These are phyloP conservation scores for Cardamine resedifolia DNA, from an alignment of 345 rosid species.

Conservation along the genomic window DNA sequence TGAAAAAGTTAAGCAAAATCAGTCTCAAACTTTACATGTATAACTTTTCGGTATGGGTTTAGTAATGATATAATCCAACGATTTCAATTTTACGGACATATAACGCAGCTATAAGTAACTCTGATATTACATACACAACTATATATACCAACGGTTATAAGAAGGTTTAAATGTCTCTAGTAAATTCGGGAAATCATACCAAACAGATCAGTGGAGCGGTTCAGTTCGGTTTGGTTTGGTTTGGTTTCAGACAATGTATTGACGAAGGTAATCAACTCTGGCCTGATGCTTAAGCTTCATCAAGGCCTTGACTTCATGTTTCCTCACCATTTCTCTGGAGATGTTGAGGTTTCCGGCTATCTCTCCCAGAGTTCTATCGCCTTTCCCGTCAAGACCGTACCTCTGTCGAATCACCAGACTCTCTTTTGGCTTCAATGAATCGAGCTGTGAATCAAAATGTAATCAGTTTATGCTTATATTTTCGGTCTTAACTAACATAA, in stretches of 20 bases:
- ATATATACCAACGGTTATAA: conserved; percentile 27
- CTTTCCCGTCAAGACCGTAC: conserved; percentile 94
- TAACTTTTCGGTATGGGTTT: conserved; percentile 24
- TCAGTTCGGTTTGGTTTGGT: neutral
- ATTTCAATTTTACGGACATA: neutral
- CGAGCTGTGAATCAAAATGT: conserved; percentile 52
- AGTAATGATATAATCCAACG: conserved; percentile 28
- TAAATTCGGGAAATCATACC: neutral
- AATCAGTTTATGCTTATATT: neutral
- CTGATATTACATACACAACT: conserved; percentile 31
- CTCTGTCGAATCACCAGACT: conserved; percentile 89
- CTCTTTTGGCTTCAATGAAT: conserved; percentile 92
- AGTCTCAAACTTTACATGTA: conserved; percentile 38
- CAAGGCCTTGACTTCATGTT: conserved; percentile 90
- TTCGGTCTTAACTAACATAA: neutral
- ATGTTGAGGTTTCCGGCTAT: conserved; percentile 89
- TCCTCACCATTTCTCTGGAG: conserved; percentile 97
- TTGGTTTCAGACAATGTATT: conserved; percentile 54
- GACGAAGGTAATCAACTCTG: conserved; percentile 80
- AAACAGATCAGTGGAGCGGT: neutral
- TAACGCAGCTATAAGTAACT: conserved; percentile 21
- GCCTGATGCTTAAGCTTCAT: conserved; percentile 98
- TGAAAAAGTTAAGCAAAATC: neutral
- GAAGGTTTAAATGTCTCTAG: neutral
- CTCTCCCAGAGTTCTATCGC: conserved; percentile 88